Evolutionary conservation across 2,329 filamentous ascomycete species (phyloP).

Genomic region (Alternaria burnsii): DNA sequence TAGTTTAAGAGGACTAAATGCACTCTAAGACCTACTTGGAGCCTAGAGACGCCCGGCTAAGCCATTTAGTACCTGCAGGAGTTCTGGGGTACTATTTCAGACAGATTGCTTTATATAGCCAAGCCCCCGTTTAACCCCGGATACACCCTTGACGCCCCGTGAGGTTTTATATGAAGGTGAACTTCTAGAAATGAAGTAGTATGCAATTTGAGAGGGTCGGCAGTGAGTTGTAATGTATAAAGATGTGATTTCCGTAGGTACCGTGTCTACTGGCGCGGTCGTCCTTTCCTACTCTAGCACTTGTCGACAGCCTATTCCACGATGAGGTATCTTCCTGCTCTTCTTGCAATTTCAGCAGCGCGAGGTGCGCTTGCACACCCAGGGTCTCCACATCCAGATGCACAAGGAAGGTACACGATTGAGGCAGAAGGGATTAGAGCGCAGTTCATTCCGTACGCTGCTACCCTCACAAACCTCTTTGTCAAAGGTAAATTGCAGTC

Average conservation of each 20-base stretch:
- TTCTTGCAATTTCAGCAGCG: constrained; percentile 30
- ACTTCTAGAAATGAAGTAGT: constrained; percentile 17
- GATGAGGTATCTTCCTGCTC: constrained; percentile 34
- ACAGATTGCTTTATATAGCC: constrained; percentile 32
- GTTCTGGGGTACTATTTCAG: constrained; percentile 20
- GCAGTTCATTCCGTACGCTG: constrained; percentile 48
- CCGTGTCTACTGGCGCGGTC: constrained; percentile 9
- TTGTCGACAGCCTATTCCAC: not conserved
- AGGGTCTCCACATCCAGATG: constrained; percentile 32
- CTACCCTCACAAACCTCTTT: constrained; percentile 46
- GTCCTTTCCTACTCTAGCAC: constrained; percentile 8
- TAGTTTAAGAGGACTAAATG: not conserved
- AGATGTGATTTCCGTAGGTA: constrained; percentile 8
- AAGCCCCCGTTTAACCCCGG: constrained; percentile 24
- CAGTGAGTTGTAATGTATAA: constrained; percentile 17
- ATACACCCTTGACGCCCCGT: constrained; percentile 13
- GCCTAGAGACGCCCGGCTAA: constrained; percentile 6
- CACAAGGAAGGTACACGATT: constrained; percentile 40
- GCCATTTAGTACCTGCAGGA: constrained; percentile 12
- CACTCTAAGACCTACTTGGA: constrained; percentile 6
- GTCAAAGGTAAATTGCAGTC: constrained; percentile 35
- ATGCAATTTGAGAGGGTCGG: constrained; percentile 5
- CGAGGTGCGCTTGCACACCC: constrained; percentile 18
- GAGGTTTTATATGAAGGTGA: constrained; percentile 20
- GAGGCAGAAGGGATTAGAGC: constrained; percentile 43